Percentiles rank a stretch among this genome's conserved stretches.
These are phyloP conservation scores for Phyllosticta ampelicida DNA, from an alignment of 2,329 filamentous ascomycete species.

Conservation along the genomic window DNA sequence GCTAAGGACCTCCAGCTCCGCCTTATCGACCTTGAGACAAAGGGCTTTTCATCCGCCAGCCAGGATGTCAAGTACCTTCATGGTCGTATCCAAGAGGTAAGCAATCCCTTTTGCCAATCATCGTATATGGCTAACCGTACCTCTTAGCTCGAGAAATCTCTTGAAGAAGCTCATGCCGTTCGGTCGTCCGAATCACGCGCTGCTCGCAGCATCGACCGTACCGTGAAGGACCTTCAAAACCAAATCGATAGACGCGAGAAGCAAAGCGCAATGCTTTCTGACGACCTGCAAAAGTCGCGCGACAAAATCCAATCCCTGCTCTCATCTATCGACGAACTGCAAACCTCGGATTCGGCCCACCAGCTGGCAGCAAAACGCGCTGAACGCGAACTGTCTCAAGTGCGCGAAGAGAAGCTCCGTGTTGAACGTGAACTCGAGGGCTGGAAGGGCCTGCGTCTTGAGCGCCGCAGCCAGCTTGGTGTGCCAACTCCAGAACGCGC, in stretches of 20 bases:
- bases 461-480: constrained; percentile 36
- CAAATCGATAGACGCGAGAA: constrained; percentile 94
- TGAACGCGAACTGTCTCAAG: constrained; percentile 81
- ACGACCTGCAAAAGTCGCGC: constrained; percentile 74
- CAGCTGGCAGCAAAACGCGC: constrained; percentile 75
- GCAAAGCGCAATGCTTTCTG: constrained; percentile 65
- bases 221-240: constrained; percentile 81
- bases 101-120: constrained; percentile 18
- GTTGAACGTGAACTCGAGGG: constrained; percentile 84
- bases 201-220: constrained; percentile 84
- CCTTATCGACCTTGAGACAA: constrained; percentile 89
- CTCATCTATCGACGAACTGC: constrained; percentile 84
- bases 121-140: constrained; percentile 12
- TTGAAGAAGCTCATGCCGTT: constrained; percentile 72
- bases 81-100: constrained; percentile 88
- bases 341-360: constrained; percentile 70
- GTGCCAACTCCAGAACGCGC: constrained; percentile 16
- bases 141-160: constrained; percentile 68
- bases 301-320: constrained; percentile 89
- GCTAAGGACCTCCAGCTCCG: constrained; percentile 83
- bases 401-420: constrained; percentile 67
- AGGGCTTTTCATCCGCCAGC: constrained; percentile 88
- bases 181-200: constrained; percentile 74
- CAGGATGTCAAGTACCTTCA: constrained; percentile 93
- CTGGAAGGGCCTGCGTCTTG: constrained; percentile 61